Base-by-base conservation (phyloP, 192 early-diverging fungal species). In the Linnemannia exigua region DNA sequence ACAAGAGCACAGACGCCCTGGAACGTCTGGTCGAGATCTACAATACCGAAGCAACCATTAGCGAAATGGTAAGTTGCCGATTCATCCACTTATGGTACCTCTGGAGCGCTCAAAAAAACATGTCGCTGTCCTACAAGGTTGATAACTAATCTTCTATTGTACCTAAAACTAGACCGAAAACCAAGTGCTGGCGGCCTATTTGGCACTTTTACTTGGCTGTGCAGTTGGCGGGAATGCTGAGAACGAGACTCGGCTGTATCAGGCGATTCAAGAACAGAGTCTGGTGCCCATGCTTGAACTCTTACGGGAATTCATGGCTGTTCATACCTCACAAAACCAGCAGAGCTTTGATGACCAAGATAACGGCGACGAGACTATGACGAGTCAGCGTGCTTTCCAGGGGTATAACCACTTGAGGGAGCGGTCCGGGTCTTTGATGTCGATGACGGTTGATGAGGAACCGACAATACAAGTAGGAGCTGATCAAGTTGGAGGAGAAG, bases 1-100 rank as follows among this genome's bases (percentile, higher is more conserved):
- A 77, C n/a, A 76, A 80, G 41, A 80, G 74, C 54, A 36, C 44
- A 5, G 78, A 86, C 2, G 77, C 74, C 3, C 47, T 86, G 68
- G 84, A 86, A 71, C 74, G 79, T 17, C 71, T 86, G 3, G 84
- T 80, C 6, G 84, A 79, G 3, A 73, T 86, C 17, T 86, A 86
- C 41, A 86, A 86, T 37, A 69, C 63, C 25, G 84, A 86, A n/a
- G 75, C 61, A 22, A 58, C 70, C 46, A 69, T 86, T 14, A 80
- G 77, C 61, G 84, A 86, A 61, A 63, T 77, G 84, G 78, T 77
- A 77, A 38, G 58, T 31, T 14, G n/a, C 31, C 48, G 41, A 5
- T 47, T n/a, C 51, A 35, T 6, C 37, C 38, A 36, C 1, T 28
- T 41, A 12, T 44, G 11, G 25, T 9, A 31, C 52, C 22, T 16